Percentiles rank a stretch among this genome's conserved stretches.
Conservation (phyloP, 148 eudicot genomes). For the Heliosperma pusillum region DNA sequence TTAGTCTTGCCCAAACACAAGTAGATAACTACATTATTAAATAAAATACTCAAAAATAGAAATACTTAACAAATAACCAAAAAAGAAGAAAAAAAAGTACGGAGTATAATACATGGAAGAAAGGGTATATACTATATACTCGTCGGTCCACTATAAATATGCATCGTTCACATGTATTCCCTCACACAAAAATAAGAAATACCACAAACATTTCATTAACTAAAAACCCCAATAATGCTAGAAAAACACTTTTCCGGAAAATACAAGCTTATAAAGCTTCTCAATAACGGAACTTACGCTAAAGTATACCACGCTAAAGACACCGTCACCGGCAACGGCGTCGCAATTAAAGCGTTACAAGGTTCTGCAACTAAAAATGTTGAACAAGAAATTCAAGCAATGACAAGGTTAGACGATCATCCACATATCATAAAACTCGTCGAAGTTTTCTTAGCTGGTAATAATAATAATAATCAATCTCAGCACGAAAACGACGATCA, state of each 20-base stretch:
- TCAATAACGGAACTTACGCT: slow-evolving; percentile 56
- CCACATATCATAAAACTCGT: slow-evolving; percentile 49
- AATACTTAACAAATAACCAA: no score
- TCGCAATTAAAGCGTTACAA: slow-evolving; percentile 46
- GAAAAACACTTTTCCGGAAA: slow-evolving; percentile 38
- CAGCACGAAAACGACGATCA: slow-evolving; percentile 23
- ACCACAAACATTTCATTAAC: background rate
- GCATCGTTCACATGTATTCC: background rate
- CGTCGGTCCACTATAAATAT: slow-evolving; percentile 10
- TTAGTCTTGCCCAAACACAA: no score
- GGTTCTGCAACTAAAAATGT: slow-evolving; percentile 36
- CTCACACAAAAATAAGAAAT: background rate
- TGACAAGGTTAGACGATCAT: slow-evolving; percentile 53
- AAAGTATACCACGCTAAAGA: slow-evolving; percentile 65
- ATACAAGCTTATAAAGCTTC: slow-evolving; percentile 56
- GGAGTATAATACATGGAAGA: background rate
- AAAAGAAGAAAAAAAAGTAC: no score
- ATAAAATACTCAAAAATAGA: no score
- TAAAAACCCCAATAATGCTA: slow-evolving; percentile 3
- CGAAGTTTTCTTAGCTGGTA: slow-evolving; percentile 53
- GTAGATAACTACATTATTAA: no score
- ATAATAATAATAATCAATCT: no score
- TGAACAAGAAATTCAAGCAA: slow-evolving; percentile 47
- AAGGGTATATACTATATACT: background rate
- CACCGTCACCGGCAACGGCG: slow-evolving; percentile 45